phyloP scores from a whole-genome alignment of 225 moss, liverwort and hornwort genomes.

The Anthoceros angustus region DNA sequence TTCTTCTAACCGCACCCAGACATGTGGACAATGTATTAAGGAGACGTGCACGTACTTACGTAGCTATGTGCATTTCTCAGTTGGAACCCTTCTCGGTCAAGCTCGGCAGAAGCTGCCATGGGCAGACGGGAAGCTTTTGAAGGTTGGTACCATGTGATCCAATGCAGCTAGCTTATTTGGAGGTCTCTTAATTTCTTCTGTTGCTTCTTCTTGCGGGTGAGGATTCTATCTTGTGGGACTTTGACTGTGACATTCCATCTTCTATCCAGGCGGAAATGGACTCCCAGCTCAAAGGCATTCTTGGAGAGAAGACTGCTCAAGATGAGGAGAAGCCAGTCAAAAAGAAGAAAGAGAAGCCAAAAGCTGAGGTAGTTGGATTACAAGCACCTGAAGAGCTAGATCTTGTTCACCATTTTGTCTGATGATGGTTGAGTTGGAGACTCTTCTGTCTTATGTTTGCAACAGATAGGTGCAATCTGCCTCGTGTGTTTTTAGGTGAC shows the following conservation, averaged over 20 bases:
- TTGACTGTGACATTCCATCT: too few relatives aligned
- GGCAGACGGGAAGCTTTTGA: constrained; percentile 83
- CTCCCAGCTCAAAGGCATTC: constrained; percentile 49
- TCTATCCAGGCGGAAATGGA: constrained; percentile 58
- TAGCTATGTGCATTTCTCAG: constrained; percentile 19
- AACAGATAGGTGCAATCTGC: too few relatives aligned
- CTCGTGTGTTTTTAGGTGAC: too few relatives aligned
- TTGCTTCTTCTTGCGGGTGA: not conserved
- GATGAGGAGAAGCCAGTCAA: constrained; percentile 72
- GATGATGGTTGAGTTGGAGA: too few relatives aligned
- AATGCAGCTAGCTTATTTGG: not conserved
- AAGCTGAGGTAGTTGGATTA: constrained; percentile 23
- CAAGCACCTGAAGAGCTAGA: not conserved
- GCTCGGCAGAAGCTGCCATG: constrained; percentile 56
- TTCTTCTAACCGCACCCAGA: not conserved
- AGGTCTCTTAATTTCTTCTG: not conserved
- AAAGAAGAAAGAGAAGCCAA: constrained; percentile 70
- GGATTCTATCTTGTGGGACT: not conserved
- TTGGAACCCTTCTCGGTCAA: constrained; percentile 66
- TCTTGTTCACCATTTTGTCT: not conserved
- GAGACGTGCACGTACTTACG: not conserved
- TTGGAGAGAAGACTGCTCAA: constrained; percentile 76
- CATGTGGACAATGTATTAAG: not conserved
- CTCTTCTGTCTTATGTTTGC: too few relatives aligned
- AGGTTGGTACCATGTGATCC: constrained; percentile 21